A percentile compares a stretch with the other conserved stretches of the same genome.
Conservation (phyloP, 768 basidiomycete genomes). For the Lactarius indigo region DNA sequence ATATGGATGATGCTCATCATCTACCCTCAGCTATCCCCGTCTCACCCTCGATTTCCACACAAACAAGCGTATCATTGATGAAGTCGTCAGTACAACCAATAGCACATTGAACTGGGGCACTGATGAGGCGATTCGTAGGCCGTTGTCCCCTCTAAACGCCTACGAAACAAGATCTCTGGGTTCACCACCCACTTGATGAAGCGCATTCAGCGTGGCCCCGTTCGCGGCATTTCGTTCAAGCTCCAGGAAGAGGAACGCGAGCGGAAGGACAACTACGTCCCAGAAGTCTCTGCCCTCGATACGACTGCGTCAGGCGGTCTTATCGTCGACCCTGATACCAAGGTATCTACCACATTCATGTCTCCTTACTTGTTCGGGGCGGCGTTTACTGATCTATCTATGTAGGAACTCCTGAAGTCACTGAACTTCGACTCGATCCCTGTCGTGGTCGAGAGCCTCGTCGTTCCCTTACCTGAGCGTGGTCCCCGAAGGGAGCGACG, state of each 20-base stretch:
- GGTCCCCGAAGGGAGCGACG: conserved; percentile 70
- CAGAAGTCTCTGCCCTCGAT: conserved; percentile 96
- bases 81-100: conserved; percentile 64
- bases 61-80: conserved; percentile 98
- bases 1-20: background rate
- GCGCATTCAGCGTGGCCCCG: conserved; percentile 97
- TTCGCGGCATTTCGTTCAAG: conserved; percentile 99
- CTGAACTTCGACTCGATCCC: conserved; percentile 95
- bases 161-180: conserved; percentile 99
- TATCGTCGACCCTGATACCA: conserved; percentile 90
- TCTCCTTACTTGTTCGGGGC: background rate
- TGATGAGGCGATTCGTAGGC: conserved; percentile 46
- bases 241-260: conserved; percentile 99
- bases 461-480: conserved; percentile 65
- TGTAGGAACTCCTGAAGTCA: conserved; percentile 77
- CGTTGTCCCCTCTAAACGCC: conserved; percentile 94
- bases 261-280: conserved; percentile 98
- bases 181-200: conserved; percentile 99
- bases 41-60: conserved; percentile 99
- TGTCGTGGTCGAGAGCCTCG: conserved; percentile 65
- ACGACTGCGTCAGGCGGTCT: conserved; percentile 59
- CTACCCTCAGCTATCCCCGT: conserved; percentile 79
- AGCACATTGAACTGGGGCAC: background rate
- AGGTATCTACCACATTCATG: conserved; percentile 51
- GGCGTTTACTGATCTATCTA: background rate